Evolutionary conservation across 106 monocot species (phyloP), one percentile per base, ranked within the genome.

Genomic region (Narthecium ossifragum): DNA sequence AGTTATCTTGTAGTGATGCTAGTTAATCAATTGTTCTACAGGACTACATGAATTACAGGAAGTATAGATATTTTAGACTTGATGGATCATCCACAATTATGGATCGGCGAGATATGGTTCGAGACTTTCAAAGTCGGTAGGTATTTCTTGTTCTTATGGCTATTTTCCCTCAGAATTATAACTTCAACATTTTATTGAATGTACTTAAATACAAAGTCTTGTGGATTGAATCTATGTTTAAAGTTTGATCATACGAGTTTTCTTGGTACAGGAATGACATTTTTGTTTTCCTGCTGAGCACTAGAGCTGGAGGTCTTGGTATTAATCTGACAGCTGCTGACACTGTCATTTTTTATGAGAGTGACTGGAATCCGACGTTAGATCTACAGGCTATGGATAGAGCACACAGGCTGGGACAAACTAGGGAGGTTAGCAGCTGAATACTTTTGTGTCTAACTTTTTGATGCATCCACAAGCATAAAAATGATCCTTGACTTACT

Each of bases 21-120:
- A n/a, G n/a, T n/a, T n/a, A n/a, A n/a, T n/a, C n/a, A n/a, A n/a
- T 72, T 18, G 38, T 67, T 74, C 66, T 82, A 33, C 70, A 96
- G 96, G 96, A 90, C 66, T 96, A 96, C 58, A 96, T 96, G 96
- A 96, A 96, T 64, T 96, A 85, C 56, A 83, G 96, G 64, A 96
- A 96, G 60, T 96, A 90, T 57, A 96, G 77, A 43, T 96, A 96
- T 64, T 86, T 90, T 55, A 86, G 96, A 66, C 84, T 96, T 56
- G 96, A 96, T 84, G 96, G 96, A 71, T 84, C 86, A 31, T 90
- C 90, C 31, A 71, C 75, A 49, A 83, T 96, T 20, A 78, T 67
- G 67, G 90, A 90, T 66, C 85, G 96, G 8, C 83, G 90, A 55
- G 96, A 96, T 69, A 96, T 96, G 96, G 96, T 96, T 32, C 66